These are phyloP conservation scores for Eucalyptus microcorys DNA, from an alignment of 345 rosid species.

Conservation along the genomic window DNA sequence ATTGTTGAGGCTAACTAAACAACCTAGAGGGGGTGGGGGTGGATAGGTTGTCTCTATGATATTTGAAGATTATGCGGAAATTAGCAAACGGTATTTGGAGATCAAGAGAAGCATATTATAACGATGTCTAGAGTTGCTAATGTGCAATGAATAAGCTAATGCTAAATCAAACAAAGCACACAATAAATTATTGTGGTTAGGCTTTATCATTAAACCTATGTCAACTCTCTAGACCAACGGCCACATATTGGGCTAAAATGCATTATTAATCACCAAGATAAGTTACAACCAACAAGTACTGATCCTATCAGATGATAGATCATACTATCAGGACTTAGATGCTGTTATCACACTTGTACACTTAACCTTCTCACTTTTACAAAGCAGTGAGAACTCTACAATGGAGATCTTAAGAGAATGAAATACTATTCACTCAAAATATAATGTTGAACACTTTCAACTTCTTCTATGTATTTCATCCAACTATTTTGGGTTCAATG, in stretches of 20 bases:
- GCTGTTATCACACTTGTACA: not conserved
- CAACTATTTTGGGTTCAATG: no score
- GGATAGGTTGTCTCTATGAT: not conserved
- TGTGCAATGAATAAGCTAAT: not conserved
- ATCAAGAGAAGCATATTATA: not conserved
- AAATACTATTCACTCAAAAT: no score
- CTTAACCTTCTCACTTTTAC: not conserved
- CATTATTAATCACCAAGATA: not conserved
- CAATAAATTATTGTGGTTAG: not conserved
- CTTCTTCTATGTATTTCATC: no score
- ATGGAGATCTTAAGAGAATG: no score
- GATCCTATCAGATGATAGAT: not conserved
- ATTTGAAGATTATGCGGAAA: not conserved
- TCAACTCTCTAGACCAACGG: not conserved
- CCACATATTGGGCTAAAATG: not conserved
- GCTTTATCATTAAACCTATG: not conserved
- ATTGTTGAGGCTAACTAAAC: not conserved
- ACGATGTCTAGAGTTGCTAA: not conserved
- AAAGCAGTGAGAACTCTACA: no score
- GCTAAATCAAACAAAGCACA: not conserved
- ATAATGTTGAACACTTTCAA: no score
- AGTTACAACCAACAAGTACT: rapidly evolving
- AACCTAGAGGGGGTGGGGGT: not conserved
- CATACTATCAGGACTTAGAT: rapidly evolving
- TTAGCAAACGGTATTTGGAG: not conserved